Evolutionary conservation across 805 yeast genomes (phyloP), one percentile per base, ranked within the genome.

Genomic region (Pichia manshurica): DNA sequence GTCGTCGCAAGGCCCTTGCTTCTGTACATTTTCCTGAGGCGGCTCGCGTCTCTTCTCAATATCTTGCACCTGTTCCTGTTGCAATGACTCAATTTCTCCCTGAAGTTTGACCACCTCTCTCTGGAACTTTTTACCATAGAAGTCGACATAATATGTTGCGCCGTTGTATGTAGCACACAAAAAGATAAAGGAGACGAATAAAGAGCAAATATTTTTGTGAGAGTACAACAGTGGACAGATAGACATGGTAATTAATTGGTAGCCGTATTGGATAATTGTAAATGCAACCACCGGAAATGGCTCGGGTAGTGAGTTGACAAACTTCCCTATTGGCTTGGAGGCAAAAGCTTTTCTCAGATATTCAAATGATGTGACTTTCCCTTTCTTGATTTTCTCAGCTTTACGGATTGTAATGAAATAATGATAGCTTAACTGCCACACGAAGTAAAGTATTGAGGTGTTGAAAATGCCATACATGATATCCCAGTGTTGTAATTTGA

Each of bases 381-480:
- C 98, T 4, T 84, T 79, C 60, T 81, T 81, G 55, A 91, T 91
- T 69, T 89, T 81, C 45, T 84, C 86, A 32, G 87, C 82, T 45
- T 81, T 73, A 45, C 79, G 78, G 49, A 90, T 77, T 1, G 97
- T 90, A 58, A 91, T 91, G 66, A 91, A 91, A 65, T 87, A 88
- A 65, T 90, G 97, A 65, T 91, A 91, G 10, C 81, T 64, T 0
- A 82, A 76, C 69, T 93, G 99, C 99, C 99, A 91, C 9, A 85
- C 66, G 53, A 90, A 75, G 63, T 91, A 91, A 57, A 85, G 81
- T 17, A 87, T 59, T 0, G 95, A 84, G 0, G 98, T 88, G 77
- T 84, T 79, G 2, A 84, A 51, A 21, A 91, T 75, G 0, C 93
- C 90, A 42, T 77, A 68, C 53, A 80, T 62, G 42, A 87, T 74